Evolutionary conservation across 352 stramenopile species (phyloP).

Genomic region (Elongisporangium prolatum): DNA sequence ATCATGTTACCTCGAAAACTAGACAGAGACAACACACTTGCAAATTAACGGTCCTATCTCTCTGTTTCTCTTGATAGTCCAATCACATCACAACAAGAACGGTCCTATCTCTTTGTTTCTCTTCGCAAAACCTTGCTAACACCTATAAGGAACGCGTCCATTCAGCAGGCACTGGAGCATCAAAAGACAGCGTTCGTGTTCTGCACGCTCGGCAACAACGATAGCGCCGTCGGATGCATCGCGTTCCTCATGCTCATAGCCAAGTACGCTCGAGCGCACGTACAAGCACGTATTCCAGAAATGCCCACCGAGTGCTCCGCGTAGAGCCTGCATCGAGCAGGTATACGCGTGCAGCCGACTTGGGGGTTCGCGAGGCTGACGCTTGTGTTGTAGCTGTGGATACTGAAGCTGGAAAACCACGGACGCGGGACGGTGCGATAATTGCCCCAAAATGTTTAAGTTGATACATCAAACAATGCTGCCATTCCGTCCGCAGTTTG

Average conservation of each 20-base stretch:
- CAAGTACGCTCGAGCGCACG: slow-evolving; percentile 49
- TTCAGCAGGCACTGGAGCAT: slow-evolving; percentile 27
- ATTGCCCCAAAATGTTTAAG: too few relatives aligned
- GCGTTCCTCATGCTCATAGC: slow-evolving; percentile 55
- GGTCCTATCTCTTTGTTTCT: too few relatives aligned
- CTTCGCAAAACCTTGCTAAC: slow-evolving; percentile 53
- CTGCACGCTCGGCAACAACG: slow-evolving; percentile 69
- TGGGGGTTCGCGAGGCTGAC: slow-evolving; percentile 1
- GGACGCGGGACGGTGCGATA: slow-evolving; percentile 54
- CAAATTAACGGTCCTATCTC: too few relatives aligned
- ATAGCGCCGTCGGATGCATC: slow-evolving; percentile 64
- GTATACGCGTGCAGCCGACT: slow-evolving; percentile 8
- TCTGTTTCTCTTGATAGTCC: too few relatives aligned
- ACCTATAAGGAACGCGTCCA: slow-evolving; percentile 47
- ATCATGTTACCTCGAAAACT: slow-evolving; percentile 29
- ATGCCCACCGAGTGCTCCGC: slow-evolving; percentile 47
- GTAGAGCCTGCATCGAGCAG: slow-evolving; percentile 62
- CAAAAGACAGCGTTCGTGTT: slow-evolving; percentile 61
- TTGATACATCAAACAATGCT: too few relatives aligned
- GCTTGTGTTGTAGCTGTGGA: slow-evolving; percentile 25
- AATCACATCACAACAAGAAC: too few relatives aligned
- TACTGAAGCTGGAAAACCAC: slow-evolving; percentile 50
- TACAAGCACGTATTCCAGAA: slow-evolving; percentile 60
- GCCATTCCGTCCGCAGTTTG: too few relatives aligned
- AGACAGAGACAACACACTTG: background rate